A percentile compares a stretch with the other conserved stretches of the same genome.
Conservation (phyloP, 2,329 filamentous ascomycete genomes). For the Botrytis cinerea region DNA sequence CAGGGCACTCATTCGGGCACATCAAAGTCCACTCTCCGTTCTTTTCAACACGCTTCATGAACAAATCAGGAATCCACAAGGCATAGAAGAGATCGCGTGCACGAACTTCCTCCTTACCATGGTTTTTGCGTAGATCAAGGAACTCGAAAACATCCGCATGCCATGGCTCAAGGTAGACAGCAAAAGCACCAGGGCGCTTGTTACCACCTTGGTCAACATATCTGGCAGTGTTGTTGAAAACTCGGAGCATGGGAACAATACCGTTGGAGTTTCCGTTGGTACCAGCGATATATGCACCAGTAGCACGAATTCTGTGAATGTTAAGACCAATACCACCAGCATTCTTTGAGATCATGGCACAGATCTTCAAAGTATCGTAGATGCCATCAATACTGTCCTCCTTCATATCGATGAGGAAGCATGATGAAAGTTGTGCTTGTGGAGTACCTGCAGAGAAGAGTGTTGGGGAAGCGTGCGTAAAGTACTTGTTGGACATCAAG, state of each 20-base stretch:
- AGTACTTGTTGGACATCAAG: slow-evolving; percentile 97
- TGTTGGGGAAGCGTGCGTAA: slow-evolving; percentile 96
- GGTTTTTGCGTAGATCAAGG: slow-evolving; percentile 97
- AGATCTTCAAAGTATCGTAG: slow-evolving; percentile 98
- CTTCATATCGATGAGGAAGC: slow-evolving; percentile 99
- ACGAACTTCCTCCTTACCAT: slow-evolving; percentile 97
- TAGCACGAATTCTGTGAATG: slow-evolving; percentile 93
- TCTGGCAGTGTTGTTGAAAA: slow-evolving; percentile 98
- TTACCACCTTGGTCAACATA: slow-evolving; percentile 99
- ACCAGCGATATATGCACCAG: slow-evolving; percentile 95
- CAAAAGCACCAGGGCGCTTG: slow-evolving; percentile 97
- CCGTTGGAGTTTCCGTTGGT: slow-evolving; percentile 99
- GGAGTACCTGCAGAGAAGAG: slow-evolving; percentile 98
- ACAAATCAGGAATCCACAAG: slow-evolving; percentile 97
- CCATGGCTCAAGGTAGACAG: slow-evolving; percentile 99
- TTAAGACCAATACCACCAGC: slow-evolving; percentile 97
- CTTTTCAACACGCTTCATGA: slow-evolving; percentile 99
- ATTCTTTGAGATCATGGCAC: slow-evolving; percentile 99
- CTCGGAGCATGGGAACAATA: slow-evolving; percentile 94
- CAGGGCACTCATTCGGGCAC: slow-evolving; percentile 95
- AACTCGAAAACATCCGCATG: slow-evolving; percentile 97
- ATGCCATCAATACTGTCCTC: slow-evolving; percentile 99
- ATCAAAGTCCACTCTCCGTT: slow-evolving; percentile 97
- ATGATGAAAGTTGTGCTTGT: slow-evolving; percentile 91
- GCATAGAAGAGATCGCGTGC: slow-evolving; percentile 97